Evolutionary conservation across 805 yeast genomes (phyloP).

Genomic region (Candida khao-thaluensis): DNA sequence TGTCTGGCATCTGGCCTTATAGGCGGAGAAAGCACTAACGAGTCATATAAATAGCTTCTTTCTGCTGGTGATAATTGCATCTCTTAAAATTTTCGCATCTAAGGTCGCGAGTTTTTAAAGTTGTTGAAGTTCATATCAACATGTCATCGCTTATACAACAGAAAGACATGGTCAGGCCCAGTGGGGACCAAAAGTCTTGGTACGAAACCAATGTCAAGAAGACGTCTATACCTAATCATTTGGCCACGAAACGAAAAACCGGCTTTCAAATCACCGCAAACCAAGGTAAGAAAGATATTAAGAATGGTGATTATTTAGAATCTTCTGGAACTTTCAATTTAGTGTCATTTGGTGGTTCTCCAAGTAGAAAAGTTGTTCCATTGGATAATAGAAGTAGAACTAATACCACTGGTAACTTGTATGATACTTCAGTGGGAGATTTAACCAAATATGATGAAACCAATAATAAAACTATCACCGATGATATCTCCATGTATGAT

Average conservation of each 20-base stretch:
- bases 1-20: conserved; percentile 85
- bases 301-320: conserved; percentile 12
- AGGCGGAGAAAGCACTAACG: conserved; percentile 58
- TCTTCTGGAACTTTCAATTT: conserved; percentile 29
- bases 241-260: conserved; percentile 39
- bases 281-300: conserved; percentile 17
- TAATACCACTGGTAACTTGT: conserved; percentile 15
- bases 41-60: conserved; percentile 71
- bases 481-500: conserved; percentile 26
- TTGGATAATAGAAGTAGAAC: conserved; percentile 19
- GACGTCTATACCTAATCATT: conserved; percentile 42
- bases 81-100: neutral
- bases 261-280: conserved; percentile 36
- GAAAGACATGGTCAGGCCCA: conserved; percentile 1
- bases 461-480: conserved; percentile 26
- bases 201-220: conserved; percentile 26
- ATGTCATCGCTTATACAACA: conserved; percentile 4
- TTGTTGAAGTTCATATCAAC: too few relatives aligned
- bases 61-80: conserved; percentile 79
- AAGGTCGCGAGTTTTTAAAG: neutral
- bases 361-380: conserved; percentile 20
- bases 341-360: conserved; percentile 37
- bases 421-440: conserved; percentile 20
- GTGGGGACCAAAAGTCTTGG: conserved; percentile 24
- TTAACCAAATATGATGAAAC: conserved; percentile 27